A percentile compares a stretch with the other conserved stretches of the same genome.
Evolutionary conservation across 1,139 yeast genomes (phyloP).

Genomic region (Diutina scorzettiae): DNA sequence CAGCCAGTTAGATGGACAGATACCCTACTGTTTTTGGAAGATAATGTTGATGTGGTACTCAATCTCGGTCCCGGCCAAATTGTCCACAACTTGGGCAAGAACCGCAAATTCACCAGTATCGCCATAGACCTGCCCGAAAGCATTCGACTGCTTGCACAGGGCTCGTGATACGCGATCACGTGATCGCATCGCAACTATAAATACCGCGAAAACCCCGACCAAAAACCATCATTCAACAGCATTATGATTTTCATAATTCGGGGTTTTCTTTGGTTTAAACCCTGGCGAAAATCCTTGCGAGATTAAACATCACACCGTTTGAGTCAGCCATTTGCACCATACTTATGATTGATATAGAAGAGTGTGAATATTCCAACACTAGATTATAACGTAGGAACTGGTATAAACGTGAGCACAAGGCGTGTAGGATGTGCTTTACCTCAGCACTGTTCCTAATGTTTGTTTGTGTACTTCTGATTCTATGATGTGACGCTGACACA

Average conservation of each 20-base stretch:
- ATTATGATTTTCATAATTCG: not conserved
- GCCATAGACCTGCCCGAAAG: not conserved
- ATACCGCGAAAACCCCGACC: too few relatives aligned
- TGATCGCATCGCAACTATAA: too few relatives aligned
- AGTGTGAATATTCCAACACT: slow-evolving; percentile 5
- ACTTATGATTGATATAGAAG: slow-evolving; percentile 5
- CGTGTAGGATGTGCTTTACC: too few relatives aligned
- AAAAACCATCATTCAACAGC: slow-evolving; percentile 5
- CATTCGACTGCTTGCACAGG: not conserved
- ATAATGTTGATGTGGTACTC: not conserved
- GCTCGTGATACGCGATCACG: too few relatives aligned
- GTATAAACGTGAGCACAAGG: too few relatives aligned
- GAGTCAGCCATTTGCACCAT: slow-evolving; percentile 2
- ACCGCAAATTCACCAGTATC: not conserved
- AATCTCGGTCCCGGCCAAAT: slow-evolving; percentile 1
- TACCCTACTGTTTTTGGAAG: not conserved
- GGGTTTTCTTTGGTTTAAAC: not conserved
- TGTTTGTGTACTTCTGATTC: too few relatives aligned
- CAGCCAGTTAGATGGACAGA: slow-evolving; percentile 4
- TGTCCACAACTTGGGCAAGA: not conserved
- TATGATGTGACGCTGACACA: too few relatives aligned
- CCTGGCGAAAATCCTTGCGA: not conserved
- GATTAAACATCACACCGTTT: slow-evolving; percentile 5
- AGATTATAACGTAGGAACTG: too few relatives aligned
- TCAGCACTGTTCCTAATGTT: too few relatives aligned